These are phyloP conservation scores for Fonsecaea pugnacius DNA, from an alignment of 2,329 filamentous ascomycete genomes.

Conservation along the genomic window DNA sequence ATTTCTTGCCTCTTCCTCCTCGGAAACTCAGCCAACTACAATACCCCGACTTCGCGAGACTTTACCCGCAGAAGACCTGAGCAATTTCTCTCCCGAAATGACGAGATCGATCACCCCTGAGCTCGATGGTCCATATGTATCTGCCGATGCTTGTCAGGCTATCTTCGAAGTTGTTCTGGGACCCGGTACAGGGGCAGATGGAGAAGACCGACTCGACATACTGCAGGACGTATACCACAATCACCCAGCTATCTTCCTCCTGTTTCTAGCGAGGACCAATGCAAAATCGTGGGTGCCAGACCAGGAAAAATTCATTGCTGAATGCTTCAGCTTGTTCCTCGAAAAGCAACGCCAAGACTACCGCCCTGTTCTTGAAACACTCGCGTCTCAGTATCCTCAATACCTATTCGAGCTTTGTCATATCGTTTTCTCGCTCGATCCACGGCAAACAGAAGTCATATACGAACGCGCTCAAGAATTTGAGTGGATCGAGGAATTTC, in stretches of 20 bases:
- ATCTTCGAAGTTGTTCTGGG: conserved; percentile 65
- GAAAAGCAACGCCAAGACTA: conserved; percentile 76
- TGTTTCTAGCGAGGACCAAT: conserved; percentile 51
- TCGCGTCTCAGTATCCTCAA: conserved; percentile 87
- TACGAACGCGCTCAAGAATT: conserved; percentile 81
- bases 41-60: conserved; percentile 81
- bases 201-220: conserved; percentile 58
- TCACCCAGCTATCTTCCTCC: conserved; percentile 55
- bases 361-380: conserved; percentile 85
- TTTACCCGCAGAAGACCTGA: conserved; percentile 70
- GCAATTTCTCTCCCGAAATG: conserved; percentile 63
- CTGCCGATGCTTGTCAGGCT: conserved; percentile 76
- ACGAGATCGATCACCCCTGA: conserved; percentile 67
- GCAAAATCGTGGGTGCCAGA: conserved; percentile 55
- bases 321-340: conserved; percentile 75
- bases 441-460: conserved; percentile 69
- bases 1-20: conserved; percentile 74
- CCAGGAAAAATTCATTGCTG: conserved; percentile 55
- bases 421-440: conserved; percentile 72
- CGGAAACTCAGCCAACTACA: conserved; percentile 79
- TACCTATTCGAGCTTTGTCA: conserved; percentile 84
- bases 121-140: conserved; percentile 83
- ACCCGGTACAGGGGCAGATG: conserved; percentile 53
- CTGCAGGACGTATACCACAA: conserved; percentile 65
- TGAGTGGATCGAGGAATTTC: conserved; percentile 80